Base-by-base conservation (phyloP, 2,329 filamentous ascomycete species). In the Pseudopyrenochaeta lycopersici region DNA sequence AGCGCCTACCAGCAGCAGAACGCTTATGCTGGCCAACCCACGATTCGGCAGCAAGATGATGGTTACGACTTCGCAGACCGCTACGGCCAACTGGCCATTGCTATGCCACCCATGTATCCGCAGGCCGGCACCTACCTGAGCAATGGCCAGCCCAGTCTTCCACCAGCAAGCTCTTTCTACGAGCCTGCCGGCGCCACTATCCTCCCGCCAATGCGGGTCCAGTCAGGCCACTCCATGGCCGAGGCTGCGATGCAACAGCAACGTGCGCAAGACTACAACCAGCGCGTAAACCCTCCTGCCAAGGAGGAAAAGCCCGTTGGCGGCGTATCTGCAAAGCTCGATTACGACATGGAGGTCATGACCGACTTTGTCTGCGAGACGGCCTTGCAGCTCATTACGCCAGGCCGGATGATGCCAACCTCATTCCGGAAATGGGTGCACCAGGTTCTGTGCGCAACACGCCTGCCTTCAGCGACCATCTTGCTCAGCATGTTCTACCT, bases 271-370 rank as follows among this genome's bases (percentile, higher is more conserved):
- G 71, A 66, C 55, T 73, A 76, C 54, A 68, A 48, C 58, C 75
- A 78, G 60, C 76, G 68, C 44, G 56, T 61, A n/a, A 62, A 74
- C 44, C 75, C 77, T 52, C 73, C 74, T 46, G 64, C 66, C 21
- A 88, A 88, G 74, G 85, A 88, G 66, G 86, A 88, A 64, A 88
- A 88, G 74, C 79, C 85, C n/a, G 85, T 85, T 49, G 92, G 93
- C 74, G 93, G 93, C 68, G 93, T 97, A 33, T 95, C 93, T 68
- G 92, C 92, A 70, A 90, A 96, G 79, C 86, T 97, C 78, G 93
- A 97, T 82, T 97, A 97, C 76, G 92, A 97, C 78, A 94, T 97
- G 87, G 92, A 96, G 74, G 83, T 90, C 76, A 97, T 97, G 93
- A 90, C 92, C 60, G 92, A 96, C 75, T 97, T 96, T 77, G 92